These are phyloP conservation scores for Kernera saxatilis DNA, from an alignment of 345 rosid genomes.

Conservation along the genomic window DNA sequence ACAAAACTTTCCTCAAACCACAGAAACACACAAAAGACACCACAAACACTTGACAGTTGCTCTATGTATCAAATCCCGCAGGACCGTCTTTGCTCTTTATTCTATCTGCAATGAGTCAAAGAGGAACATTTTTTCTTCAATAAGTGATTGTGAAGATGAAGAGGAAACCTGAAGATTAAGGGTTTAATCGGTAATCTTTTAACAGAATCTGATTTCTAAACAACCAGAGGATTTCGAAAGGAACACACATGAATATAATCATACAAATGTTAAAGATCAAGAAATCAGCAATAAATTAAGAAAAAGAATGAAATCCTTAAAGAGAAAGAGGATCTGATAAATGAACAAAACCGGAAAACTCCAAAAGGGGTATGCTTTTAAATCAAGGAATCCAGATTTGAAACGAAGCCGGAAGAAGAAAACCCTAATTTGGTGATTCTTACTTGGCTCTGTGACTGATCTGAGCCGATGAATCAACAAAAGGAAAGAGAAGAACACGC, in stretches of 20 bases:
- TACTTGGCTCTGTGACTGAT: slow-evolving; percentile 44
- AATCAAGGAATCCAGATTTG: slow-evolving; percentile 12
- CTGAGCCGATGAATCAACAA: slow-evolving; percentile 34
- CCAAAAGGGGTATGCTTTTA: not conserved
- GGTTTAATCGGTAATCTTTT: not conserved
- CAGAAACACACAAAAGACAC: slow-evolving; percentile 5
- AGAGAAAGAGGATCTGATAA: slow-evolving; percentile 8
- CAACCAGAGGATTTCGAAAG: not conserved
- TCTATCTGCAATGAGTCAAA: slow-evolving; percentile 16
- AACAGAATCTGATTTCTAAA: slow-evolving; percentile 1
- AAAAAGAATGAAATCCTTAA: not conserved
- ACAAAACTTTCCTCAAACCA: slow-evolving; percentile 19
- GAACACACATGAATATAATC: not conserved
- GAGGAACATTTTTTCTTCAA: not conserved
- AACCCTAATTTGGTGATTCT: slow-evolving; percentile 29
- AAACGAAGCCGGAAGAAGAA: not conserved
- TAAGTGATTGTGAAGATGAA: not conserved
- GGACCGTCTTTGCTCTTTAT: slow-evolving; percentile 1
- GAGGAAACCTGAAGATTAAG: not conserved
- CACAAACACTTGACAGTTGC: not conserved
- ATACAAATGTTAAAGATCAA: not conserved
- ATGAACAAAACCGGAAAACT: not conserved
- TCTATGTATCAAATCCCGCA: slow-evolving; percentile 15
- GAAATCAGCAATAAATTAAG: not conserved
- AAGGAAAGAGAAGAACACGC: slow-evolving; percentile 14